Evolutionary conservation across 2,329 filamentous ascomycete genomes (phyloP).

Genomic region (Acarospora socialis): DNA sequence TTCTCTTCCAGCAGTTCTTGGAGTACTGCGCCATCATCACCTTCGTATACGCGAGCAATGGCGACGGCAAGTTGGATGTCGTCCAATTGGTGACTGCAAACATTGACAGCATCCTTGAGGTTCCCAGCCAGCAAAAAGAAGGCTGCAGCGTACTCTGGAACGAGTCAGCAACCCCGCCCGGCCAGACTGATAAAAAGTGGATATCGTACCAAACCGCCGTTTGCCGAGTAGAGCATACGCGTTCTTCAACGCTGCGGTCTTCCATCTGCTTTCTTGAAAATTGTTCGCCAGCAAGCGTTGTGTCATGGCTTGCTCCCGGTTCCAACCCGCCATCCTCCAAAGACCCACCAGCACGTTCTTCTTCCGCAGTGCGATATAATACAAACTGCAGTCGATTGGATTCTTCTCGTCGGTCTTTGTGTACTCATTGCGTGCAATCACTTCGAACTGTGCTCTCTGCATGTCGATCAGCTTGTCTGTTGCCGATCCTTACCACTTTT

Average conservation of each 20-base stretch:
- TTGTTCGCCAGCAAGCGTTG: constrained; percentile 74
- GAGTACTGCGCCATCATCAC: constrained; percentile 63
- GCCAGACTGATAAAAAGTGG: constrained; percentile 1
- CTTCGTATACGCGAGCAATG: constrained; percentile 75
- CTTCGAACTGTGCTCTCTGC: constrained; percentile 66
- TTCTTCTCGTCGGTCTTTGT: constrained; percentile 76
- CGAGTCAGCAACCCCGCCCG: constrained; percentile 4
- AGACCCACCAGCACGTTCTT: constrained; percentile 80
- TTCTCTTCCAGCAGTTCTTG: constrained; percentile 63
- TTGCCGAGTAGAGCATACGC: constrained; percentile 90
- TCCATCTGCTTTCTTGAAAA: constrained; percentile 77
- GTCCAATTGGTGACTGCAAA: constrained; percentile 73
- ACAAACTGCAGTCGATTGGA: constrained; percentile 79
- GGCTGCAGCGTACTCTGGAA: constrained; percentile 73
- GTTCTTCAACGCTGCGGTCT: constrained; percentile 82
- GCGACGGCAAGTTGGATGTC: constrained; percentile 85
- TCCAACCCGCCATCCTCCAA: constrained; percentile 89
- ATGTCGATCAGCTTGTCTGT: background rate
- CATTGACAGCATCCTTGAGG: constrained; percentile 68
- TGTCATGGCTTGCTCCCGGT: constrained; percentile 71
- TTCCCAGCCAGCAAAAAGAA: constrained; percentile 88
- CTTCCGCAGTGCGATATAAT: constrained; percentile 80
- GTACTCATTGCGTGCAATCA: constrained; percentile 87
- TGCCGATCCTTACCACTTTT: background rate
- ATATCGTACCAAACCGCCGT: constrained; percentile 57